Base-by-base conservation (phyloP, 805 yeast genomes). In the Suhomyces sp. region DNA sequence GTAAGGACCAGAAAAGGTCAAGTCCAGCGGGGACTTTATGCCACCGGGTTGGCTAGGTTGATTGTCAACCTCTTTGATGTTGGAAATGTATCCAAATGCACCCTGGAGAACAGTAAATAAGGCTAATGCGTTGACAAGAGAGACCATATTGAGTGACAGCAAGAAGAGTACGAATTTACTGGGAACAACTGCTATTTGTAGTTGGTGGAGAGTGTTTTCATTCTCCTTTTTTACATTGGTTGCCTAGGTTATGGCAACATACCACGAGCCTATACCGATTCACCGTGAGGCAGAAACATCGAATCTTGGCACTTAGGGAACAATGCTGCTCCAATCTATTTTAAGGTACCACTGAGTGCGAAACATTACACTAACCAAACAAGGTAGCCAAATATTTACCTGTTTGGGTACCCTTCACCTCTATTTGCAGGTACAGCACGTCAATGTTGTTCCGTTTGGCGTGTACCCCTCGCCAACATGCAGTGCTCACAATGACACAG, bases 1-100 rank as follows among this genome's bases (percentile, higher is more conserved):
- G 40, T 54, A 52, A 10, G 49, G 41, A 40, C 63, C 63, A 7
- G 57, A 29, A 41, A 47, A 60, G 12, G 26, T 13, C 26, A 60
- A 52, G 33, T 54, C 55, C 22, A 47, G 48, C 13, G 63, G 54
- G 29, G 59, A 46, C 31, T 57, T 55, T 44, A 46, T 10, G 9
- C 41, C 49, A 19, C 57, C 49, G 10, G 33, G 24, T 8, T n/a
- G 48, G 24, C 23, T 6, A 13, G 36, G 24, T 4, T 17, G 23
- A 9, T 45, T 46, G 46, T 50, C 36, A 3, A 52, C 49, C 19
- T 49, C 50, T 12, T 38, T 33, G 42, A 53, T 50, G 44, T 53
- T 53, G 26, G 55, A 53, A 23, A 49, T 38, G 40, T 36, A 50
- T 19, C 46, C 53, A 15, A 31, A 8, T 31, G 41, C 24, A 31